Percentiles rank a stretch among this genome's conserved stretches.
Conservation (phyloP, 176 grass and related monocot species). For the Microstegium vimineum region DNA sequence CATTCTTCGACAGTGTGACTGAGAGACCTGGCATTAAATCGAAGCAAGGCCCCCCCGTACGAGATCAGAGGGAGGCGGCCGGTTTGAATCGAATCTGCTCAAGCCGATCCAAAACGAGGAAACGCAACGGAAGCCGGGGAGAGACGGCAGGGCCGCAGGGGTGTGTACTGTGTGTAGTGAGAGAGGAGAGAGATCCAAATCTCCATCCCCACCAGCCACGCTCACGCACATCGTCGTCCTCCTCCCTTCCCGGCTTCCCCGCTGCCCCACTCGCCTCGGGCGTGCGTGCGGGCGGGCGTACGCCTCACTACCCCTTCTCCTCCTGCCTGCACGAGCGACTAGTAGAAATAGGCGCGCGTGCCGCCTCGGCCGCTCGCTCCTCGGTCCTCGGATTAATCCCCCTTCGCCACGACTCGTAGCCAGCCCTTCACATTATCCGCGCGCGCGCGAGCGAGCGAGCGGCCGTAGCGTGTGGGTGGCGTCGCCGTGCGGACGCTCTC, state of each 20-base stretch:
- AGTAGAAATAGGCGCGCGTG: slow-evolving; percentile 23
- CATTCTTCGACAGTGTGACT: neutral
- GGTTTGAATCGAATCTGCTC: slow-evolving; percentile 12
- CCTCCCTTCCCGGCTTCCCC: neutral
- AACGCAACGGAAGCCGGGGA: neutral
- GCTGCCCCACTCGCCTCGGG: neutral
- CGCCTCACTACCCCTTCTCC: neutral
- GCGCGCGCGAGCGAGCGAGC: neutral
- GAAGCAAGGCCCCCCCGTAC: neutral
- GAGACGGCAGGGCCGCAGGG: neutral
- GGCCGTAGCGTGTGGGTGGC: neutral
- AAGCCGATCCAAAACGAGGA: neutral
- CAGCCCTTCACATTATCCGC: slow-evolving; percentile 31
- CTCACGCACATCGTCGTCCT: slow-evolving; percentile 10
- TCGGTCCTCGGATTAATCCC: neutral
- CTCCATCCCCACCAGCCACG: neutral
- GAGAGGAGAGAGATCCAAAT: slow-evolving; percentile 1
- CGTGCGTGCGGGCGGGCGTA: slow-evolving; percentile 16
- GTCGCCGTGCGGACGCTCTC: neutral
- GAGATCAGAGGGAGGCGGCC: neutral
- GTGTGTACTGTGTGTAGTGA: neutral
- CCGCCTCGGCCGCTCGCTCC: slow-evolving; percentile 25
- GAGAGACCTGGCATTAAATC: neutral
- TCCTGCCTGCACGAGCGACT: neutral
- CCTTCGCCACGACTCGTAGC: neutral